These are phyloP conservation scores for Ustanciosporium gigantosporum DNA, from an alignment of 1,284 basidiomycete species.

Conservation along the genomic window DNA sequence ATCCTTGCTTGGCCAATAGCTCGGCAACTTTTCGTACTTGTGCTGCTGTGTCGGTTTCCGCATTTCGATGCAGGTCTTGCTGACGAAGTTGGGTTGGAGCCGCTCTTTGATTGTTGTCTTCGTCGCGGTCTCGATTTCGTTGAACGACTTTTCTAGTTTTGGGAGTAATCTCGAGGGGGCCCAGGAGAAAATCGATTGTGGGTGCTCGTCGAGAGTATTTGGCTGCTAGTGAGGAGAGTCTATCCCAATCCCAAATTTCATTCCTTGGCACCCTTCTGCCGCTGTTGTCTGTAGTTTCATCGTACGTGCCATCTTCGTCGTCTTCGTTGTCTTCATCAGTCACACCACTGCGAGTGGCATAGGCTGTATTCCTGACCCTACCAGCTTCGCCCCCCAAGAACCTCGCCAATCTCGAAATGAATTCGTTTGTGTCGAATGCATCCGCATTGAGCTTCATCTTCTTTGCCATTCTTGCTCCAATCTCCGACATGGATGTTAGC, in stretches of 20 bases:
- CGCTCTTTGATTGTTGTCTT: conserved; percentile 16
- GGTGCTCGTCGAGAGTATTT: conserved; percentile 39
- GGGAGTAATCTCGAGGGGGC: conserved; percentile 44
- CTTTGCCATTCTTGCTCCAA: conserved; percentile 50
- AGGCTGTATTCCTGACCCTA: conserved; percentile 1
- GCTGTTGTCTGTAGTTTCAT: no score
- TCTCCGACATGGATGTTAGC: conserved; percentile 47
- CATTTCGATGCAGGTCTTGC: conserved; percentile 41
- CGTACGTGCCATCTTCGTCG: conserved; percentile 4
- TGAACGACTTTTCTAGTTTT: conserved; percentile 24
- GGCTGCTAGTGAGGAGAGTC: conserved; percentile 33
- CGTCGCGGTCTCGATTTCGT: conserved; percentile 5
- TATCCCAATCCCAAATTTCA: conserved; percentile 51
- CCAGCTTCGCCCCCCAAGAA: conserved; percentile 39
- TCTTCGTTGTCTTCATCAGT: conserved; percentile 9
- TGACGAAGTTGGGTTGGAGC: conserved; percentile 30
- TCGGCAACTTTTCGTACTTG: conserved; percentile 58
- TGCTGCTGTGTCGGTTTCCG: conserved; percentile 48
- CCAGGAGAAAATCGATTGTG: conserved; percentile 52
- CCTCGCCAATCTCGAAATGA: conserved; percentile 33
- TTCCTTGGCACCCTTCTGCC: no score
- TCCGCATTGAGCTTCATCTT: conserved; percentile 49
- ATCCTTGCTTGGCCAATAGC: conserved; percentile 62
- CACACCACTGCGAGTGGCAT: not conserved
- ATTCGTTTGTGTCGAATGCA: conserved; percentile 56